Percentiles rank a stretch among this genome's conserved stretches.
Evolutionary conservation across 148 eudicot genomes (phyloP).

Genomic region (Nepenthes gracilis): DNA sequence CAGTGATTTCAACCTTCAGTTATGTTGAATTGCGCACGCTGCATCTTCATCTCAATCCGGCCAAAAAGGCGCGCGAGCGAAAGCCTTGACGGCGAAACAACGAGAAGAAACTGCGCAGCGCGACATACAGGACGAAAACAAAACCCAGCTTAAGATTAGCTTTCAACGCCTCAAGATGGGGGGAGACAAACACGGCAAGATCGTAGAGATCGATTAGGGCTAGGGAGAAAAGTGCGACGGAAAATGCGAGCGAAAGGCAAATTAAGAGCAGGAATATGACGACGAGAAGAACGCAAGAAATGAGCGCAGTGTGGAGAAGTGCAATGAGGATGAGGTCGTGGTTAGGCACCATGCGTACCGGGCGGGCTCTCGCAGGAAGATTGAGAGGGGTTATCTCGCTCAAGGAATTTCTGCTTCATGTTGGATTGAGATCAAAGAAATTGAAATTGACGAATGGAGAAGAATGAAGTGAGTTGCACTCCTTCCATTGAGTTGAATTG

Average conservation of each 20-base stretch:
- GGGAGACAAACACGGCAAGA: constrained; percentile 4
- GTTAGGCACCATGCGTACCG: constrained; percentile 25
- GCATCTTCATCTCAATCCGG: not conserved
- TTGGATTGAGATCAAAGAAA: constrained; percentile 5
- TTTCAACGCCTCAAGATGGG: constrained; percentile 12
- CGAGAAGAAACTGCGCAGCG: constrained; percentile 8
- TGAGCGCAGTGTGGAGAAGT: constrained; percentile 43
- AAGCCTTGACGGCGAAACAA: constrained; percentile 9
- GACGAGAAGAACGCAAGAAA: constrained; percentile 30
- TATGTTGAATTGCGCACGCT: no score
- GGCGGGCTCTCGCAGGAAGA: not conserved
- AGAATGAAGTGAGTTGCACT: constrained; percentile 43
- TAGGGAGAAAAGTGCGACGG: constrained; percentile 21
- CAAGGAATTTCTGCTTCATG: not conserved
- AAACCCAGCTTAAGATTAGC: constrained; percentile 28
- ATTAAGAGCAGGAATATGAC: constrained; percentile 20
- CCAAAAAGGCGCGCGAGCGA: not conserved
- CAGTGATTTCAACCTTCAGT: no score
- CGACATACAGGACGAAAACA: constrained; percentile 15
- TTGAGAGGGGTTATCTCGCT: not conserved
- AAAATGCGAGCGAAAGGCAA: constrained; percentile 21
- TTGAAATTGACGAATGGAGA: constrained; percentile 3
- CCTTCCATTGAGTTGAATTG: constrained; percentile 11
- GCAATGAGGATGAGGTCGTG: constrained; percentile 40
- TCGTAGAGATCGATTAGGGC: constrained; percentile 17